Evolutionary conservation across 164 flowering plant species (phyloP), one percentile per base, ranked within the genome.

Genomic region (Aristolochia californica): DNA sequence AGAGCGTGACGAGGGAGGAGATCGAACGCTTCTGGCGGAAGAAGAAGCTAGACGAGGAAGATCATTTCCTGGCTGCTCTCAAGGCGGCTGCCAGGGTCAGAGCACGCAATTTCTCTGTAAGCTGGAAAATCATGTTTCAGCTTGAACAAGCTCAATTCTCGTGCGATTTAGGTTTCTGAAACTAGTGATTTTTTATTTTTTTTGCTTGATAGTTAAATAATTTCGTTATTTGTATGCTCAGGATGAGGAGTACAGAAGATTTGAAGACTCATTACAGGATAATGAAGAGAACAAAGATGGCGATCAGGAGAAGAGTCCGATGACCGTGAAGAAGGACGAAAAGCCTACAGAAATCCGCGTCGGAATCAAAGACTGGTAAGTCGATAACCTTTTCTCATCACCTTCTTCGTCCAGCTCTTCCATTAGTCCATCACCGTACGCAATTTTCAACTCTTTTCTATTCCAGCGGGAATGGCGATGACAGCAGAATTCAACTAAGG

Each of bases 351-450:
- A 84, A 64, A 54, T 77, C 9, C 76, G 81, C 4, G 74, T 82
- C 0, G 96, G 96, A 59, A 79, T 84, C 28, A 85, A 77, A 68
- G 85, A 88, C 70, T 88, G 96, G 91, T 85, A 12, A 5, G n/a
- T 27, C 26, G 23, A 11, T 5, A 8, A 34, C 10, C 40, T 34
- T 3, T 34, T 34, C 10, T n/a, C n/a, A n/a, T n/a, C n/a, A n/a
- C 10, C 40, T 34, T 34, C 40, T 34, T 12, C 10, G 9, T 34
- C 40, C 10, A 4, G 5, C 10, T 34, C 4, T 7, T 34, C 40
- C 10, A 7, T 28, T 34, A n/a, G n/a, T n/a, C n/a, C n/a, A n/a
- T n/a, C n/a, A n/a, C n/a, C 40, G 40, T 12, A 12, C 40, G 10
- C 40, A 34, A 34, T 34, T 34, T 12, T 3, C 40, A 9, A 34